Evolutionary conservation across 1,284 basidiomycete genomes (phyloP), one percentile per base, ranked within the genome.

Genomic region (Mycosarcoma maydis): DNA sequence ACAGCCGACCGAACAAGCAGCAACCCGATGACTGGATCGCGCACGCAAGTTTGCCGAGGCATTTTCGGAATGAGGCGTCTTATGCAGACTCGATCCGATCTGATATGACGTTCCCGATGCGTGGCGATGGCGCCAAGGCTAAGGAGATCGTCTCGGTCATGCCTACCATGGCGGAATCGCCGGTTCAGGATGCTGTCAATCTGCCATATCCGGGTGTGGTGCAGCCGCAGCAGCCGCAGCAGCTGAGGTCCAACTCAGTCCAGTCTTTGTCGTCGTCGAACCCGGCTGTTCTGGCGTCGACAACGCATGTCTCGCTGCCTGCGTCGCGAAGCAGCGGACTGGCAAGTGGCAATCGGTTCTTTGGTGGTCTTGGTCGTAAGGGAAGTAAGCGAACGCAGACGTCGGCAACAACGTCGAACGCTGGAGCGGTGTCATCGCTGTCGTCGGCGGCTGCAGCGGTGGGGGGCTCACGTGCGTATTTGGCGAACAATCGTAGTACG

Each of bases 21-120:
- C 37, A 37, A 30, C 3, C 26, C 11, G 57, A 49, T 4, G 59
- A 62, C 43, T 46, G 59, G 46, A 6, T 58, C 37, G 26, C 54
- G 7, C 41, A 49, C 17, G 53, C 48, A 0, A 53, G 55, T 13
- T 23, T 61, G 46, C 57, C 57, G 16, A 36, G 45, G 16, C 71
- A 73, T 23, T 40, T 49, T 0, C 56, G 74, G 22, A 52, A 57
- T 29, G 68, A 74, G n/a, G 69, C 59, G 0, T 61, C 54, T n/a
- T 75, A 75, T 30, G 72, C 70, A 9, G 70, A 74, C 42, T 72
- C 76, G 27, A 43, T 76, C 3, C 76, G 76, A 3, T 75, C 72
- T 4, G 76, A 76, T 29, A 65, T 70, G 64, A 78, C 76, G 3
- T 78, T 78, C 47, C 76, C 76, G 14, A 75, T 78, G 59, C 59